Evolutionary conservation across 23 red algal species (phyloP), one percentile per base, ranked within the genome.

Genomic region (Gracilaria domingensis): DNA sequence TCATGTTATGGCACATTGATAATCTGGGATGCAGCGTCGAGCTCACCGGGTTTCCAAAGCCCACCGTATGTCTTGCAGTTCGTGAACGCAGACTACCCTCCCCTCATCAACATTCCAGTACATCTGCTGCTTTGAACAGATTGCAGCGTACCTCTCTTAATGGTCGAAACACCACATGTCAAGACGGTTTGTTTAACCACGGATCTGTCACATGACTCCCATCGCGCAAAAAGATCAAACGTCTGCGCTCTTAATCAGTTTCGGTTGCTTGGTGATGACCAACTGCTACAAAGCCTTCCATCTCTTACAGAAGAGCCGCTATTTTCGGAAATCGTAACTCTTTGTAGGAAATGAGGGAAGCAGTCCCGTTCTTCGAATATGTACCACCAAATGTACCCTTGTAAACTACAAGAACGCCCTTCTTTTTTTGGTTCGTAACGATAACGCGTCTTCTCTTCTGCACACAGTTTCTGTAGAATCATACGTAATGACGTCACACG

Each of bases 1-100:
- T 91, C n/a, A 81, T 91, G 73, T 29, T 91, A 14, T 91, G 87
- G 87, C 39, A 80, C 57, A 49, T 91, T 35, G 45, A 80, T 39
- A 74, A 81, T 53, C 12, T 71, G 8, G 59, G 33, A 16, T 33
- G 21, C 18, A 81, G 60, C 54, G 40, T 38, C 6, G 84, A 75
- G 53, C 74, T 70, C 40, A 66, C 20, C 2, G 72, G 66, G 34
- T 57, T 77, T 23, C 38, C 72, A 6, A 91, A 69, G 36, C 56
- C 56, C 38, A 61, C 74, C 38, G 75, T 80, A 1, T 91, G 87
- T 73, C 51, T 91, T 5, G 87, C 87, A 14, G 50, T 91, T 73
- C 62, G 69, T n/a, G 87, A 91, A 51, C 87, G 87, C 39, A 82
- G 18, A 45, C 45, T 12, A 33, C 39, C 40, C 3, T 37, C 64